phyloP scores from a whole-genome alignment of 1,284 basidiomycete species.

The Ustilago crameri region DNA sequence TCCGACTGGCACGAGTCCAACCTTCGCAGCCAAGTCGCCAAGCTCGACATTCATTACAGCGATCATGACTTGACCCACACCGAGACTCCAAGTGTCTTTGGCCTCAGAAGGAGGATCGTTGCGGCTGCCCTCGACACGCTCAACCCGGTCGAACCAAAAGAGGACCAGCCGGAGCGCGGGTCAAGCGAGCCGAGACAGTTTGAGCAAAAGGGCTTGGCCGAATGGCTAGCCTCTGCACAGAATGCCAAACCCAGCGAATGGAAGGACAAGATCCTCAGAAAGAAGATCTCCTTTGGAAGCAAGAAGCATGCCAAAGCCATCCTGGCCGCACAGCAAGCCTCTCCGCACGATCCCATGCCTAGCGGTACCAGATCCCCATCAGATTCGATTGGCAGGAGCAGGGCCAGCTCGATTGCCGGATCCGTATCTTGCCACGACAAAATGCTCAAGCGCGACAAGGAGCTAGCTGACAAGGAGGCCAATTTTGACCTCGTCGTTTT shows the following conservation, averaged over 20 bases:
- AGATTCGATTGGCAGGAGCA: background rate
- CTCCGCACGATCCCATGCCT: conserved; percentile 28
- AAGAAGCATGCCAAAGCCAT: conserved; percentile 19
- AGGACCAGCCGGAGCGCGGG: background rate
- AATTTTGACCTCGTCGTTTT: conserved; percentile 42
- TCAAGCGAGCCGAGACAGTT: conserved; percentile 3
- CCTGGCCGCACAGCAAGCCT: background rate
- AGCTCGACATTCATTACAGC: conserved; percentile 27
- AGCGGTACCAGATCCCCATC: background rate
- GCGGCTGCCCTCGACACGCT: conserved; percentile 36
- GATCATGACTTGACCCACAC: conserved; percentile 29
- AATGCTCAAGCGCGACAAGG: conserved; percentile 34
- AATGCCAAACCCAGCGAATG: conserved; percentile 10
- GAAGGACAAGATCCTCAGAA: conserved; percentile 36
- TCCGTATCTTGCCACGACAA: conserved; percentile 24
- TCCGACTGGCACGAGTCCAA: conserved; percentile 34
- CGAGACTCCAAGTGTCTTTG: conserved; percentile 40
- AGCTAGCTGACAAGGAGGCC: conserved; percentile 35
- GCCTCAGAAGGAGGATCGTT: conserved; percentile 34
- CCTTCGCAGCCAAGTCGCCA: conserved; percentile 38
- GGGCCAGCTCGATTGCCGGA: conserved; percentile 9
- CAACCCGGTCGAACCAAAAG: background rate
- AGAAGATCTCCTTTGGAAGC: conserved; percentile 34
- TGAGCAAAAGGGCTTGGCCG: conserved; percentile 13
- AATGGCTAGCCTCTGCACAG: conserved; percentile 18